Evolutionary conservation across 192 early-diverging fungal genomes (phyloP), one percentile per base, ranked within the genome.

Genomic region (Coemansia sp.): DNA sequence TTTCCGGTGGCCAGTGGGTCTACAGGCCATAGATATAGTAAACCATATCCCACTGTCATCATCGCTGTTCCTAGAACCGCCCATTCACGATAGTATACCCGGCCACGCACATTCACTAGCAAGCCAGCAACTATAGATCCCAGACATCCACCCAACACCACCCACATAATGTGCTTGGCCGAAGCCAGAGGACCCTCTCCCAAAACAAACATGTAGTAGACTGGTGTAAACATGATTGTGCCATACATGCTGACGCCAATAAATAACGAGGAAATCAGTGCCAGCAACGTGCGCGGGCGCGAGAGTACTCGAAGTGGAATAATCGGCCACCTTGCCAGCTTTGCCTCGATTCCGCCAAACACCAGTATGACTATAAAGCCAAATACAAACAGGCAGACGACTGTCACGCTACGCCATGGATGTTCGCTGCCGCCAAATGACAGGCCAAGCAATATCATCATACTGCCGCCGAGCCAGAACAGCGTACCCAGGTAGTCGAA

Each of bases 301-400:
- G 61, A n/a, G n/a, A 85, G 57, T 22, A 78, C 57, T 1, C n/a
- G 30, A 17, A 85, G 56, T 0, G 75, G 76, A 51, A 85, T 79
- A 29, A 97, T 81, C 21, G 95, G 94, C 75, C 91, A 87, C 9
- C 80, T 68, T 1, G 93, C 85, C 23, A 85, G 39, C 50, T 78
- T 72, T 21, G 67, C 62, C 78, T 97, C 93, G 27, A 79, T 50
- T 2, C n/a, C 57, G n/a, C 62, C 80, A 61, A 89, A 89, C 9
- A 80, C 10, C 17, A 84, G 21, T 6, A 72, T 66, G 5, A 70
- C 63, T 0, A 83, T 9, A 25, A 77, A 72, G 0, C 83, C 79
- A 27, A 67, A 71, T 19, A 82, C 76, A 54, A 89, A 70, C 56
- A 84, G 71, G 8, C 81, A 77, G 8, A 85, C 57, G 6, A 88